Evolutionary conservation across 2,329 filamentous ascomycete species (phyloP), one percentile per base, ranked within the genome.

Genomic region (Curvularia verruculosa): DNA sequence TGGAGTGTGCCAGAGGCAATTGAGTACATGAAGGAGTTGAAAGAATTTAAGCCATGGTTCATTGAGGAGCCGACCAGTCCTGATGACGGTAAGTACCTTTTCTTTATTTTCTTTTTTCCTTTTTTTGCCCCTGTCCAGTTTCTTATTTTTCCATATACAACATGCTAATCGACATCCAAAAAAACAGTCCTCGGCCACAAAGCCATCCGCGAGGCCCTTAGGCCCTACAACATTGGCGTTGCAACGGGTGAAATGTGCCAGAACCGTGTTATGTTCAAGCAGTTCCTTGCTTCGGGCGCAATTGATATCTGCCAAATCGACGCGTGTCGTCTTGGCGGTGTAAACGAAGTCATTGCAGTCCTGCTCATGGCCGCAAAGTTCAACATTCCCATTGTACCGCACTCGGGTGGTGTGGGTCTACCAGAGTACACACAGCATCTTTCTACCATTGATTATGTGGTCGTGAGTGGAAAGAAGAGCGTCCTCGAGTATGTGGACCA

Each of bases 241-340:
- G 92, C 92, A 7, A 96, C 92, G 0, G 92, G 92, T 61, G 92
- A 96, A 80, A 96, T 96, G 91, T 95, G 91, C 80, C 92, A 96
- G 81, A 96, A 96, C 82, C 87, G 92, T 37, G 90, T 96, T 64
- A 86, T 96, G 70, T 96, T 96, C 85, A 96, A 96, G 84, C 92
- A 96, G 79, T 85, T 96, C 59, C 84, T 96, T 49, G 85, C 88
- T 74, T 82, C 86, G 2, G 89, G 89, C 49, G 91, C 92, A 59
- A 91, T 96, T 67, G 92, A 95, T 70, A 87, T 96, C 19, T 92
- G 91, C 75, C 92, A 96, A 78, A 90, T 95, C 67, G 92, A 96
- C 69, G 92, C 92, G 3, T 96, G 92, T 81, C 88, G 92, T 24
- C 84, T 96, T 66, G 92, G 92, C 40, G 92, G 92, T 60, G 91